Evolutionary conservation across 768 basidiomycete genomes (phyloP).

Genomic region (Mycena olivaceomarginata): DNA sequence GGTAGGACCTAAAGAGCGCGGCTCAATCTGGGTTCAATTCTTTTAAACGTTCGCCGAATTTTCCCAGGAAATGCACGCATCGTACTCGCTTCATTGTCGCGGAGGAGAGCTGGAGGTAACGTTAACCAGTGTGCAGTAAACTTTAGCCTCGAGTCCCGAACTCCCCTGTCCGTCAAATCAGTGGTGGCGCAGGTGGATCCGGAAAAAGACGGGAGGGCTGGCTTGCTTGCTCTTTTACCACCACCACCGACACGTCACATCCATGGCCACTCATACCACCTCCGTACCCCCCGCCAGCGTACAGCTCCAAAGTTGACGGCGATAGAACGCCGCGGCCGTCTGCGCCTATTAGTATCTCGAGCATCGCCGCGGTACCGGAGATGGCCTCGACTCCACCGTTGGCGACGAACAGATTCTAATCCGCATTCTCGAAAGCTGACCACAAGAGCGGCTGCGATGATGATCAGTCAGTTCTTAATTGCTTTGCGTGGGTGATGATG

Average conservation of each 20-base stretch:
- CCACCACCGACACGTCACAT: not conserved
- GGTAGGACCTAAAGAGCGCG: no score
- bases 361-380: not conserved
- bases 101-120: not conserved
- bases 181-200: not conserved
- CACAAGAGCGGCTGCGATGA: not conserved
- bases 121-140: not conserved
- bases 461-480: conserved; percentile 5
- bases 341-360: no score
- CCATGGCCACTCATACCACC: not conserved
- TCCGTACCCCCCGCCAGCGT: not conserved
- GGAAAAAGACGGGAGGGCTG: not conserved
- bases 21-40: no score
- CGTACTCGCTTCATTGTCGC: not conserved
- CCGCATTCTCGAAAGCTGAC: not conserved
- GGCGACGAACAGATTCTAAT: conserved; percentile 14
- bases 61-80: no score
- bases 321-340: no score
- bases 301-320: not conserved
- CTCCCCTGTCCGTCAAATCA: not conserved
- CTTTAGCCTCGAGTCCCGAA: not conserved
- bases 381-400: not conserved
- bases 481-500: not conserved
- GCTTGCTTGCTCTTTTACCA: not conserved
- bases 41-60: no score